phyloP scores from a whole-genome alignment of 768 basidiomycete species.

The Tylopilus balloui region DNA sequence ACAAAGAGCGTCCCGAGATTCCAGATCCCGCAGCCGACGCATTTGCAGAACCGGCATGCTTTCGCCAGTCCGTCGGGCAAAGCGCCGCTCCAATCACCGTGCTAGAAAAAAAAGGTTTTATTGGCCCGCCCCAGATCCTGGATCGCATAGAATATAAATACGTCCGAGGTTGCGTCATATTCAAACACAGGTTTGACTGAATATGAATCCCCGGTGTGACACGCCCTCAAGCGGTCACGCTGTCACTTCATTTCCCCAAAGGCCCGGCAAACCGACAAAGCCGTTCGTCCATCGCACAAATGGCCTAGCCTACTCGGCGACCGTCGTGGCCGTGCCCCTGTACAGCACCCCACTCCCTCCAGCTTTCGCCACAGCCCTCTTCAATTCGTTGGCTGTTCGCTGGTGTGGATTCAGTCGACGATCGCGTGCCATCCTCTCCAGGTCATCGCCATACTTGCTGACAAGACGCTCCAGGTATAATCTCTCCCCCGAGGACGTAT shows the following conservation, averaged over 20 bases:
- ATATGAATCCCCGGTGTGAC: constrained; percentile 29
- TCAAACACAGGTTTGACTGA: constrained; percentile 29
- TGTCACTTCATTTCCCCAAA: constrained; percentile 26
- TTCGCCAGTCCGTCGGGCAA: too few species aligned
- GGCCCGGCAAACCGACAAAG: constrained; percentile 10
- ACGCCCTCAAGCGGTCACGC: constrained; percentile 11
- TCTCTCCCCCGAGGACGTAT: constrained; percentile 65
- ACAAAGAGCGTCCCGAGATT: background rate
- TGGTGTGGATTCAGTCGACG: constrained; percentile 77
- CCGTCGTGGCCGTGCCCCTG: background rate
- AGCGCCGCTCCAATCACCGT: too few species aligned
- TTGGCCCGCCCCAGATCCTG: constrained; percentile 5
- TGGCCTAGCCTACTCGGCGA: constrained; percentile 5
- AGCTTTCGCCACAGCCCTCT: constrained; percentile 55
- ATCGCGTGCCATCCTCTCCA: constrained; percentile 75
- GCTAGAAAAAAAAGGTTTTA: constrained; percentile 4
- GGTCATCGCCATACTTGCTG: constrained; percentile 64
- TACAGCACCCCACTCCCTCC: constrained; percentile 38
- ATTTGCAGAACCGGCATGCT: too few species aligned
- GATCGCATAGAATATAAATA: constrained; percentile 6
- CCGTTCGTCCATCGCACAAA: constrained; percentile 4
- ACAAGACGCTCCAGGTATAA: constrained; percentile 64
- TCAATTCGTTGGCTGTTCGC: constrained; percentile 76
- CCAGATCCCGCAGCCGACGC: constrained; percentile 1
- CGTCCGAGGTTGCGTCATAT: constrained; percentile 18